Evolutionary conservation across 2,329 filamentous ascomycete genomes (phyloP), one percentile per base, ranked within the genome.

Genomic region (Colletotrichum sp.): DNA sequence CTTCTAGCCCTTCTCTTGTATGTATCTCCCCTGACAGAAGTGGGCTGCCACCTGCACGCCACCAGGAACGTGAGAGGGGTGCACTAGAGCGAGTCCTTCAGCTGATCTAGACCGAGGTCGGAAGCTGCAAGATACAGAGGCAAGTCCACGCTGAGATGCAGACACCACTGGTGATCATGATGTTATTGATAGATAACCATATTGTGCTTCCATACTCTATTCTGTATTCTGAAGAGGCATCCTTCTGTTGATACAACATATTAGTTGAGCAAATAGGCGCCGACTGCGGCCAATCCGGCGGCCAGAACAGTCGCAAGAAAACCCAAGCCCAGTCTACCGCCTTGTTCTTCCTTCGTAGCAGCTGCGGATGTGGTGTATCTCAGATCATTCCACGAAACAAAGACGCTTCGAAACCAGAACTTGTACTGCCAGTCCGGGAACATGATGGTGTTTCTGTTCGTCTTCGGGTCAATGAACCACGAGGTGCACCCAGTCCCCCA

Each of bases 381-480:
- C 43, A 52, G 6, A 12, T 52, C 43, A 7, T 52, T 21, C 43
- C 43, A 52, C 12, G n/a, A 21, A 52, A 21, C 43, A 13, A 52
- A 59, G 4, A 59, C 55, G 55, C 24, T 59, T 30, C 55, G 55
- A 59, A 59, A 14, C 87, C 88, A 90, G 74, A 85, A 89, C 68
- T 83, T 81, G 71, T 85, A 89, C 79, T 90, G 87, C 83, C 86
- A 90, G 64, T 89, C 87, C 0, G 88, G 89, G 77, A 89, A 90
- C 84, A 90, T 88, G 78, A 87, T 87, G 8, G 86, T 88, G 74
- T 90, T 91, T 63, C 86, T 82, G 0, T 85, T 85, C 0, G 87
- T 88, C 61, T 83, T 84, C 0, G 83, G 80, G 73, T 90, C 86
- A 3, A 91, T 83, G 5, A 85, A 88, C 89, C 89, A 91, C n/a